These are phyloP conservation scores for Rhodamnia rubescens DNA, from an alignment of 345 rosid genomes.

Conservation along the genomic window DNA sequence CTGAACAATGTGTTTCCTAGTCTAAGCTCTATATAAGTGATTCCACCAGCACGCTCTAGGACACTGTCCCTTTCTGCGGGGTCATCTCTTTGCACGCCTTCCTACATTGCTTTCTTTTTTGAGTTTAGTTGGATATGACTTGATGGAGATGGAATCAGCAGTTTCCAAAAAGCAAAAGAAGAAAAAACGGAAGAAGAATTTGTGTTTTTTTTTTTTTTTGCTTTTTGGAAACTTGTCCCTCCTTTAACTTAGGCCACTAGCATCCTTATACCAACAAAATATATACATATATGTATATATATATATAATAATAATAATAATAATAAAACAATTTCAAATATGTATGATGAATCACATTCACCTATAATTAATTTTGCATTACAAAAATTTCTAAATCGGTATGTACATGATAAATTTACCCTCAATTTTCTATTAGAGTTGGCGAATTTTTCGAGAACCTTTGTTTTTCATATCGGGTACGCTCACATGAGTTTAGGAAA, in stretches of 20 bases:
- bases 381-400: not conserved
- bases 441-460: no score
- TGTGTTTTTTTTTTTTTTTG: not conserved
- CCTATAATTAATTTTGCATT: not conserved
- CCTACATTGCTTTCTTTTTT: not conserved
- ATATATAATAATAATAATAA: no score
- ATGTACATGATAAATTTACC: not conserved
- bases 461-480: no score
- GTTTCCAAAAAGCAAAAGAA: not conserved
- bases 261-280: not conserved
- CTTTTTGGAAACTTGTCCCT: not conserved
- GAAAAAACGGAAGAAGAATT: not conserved
- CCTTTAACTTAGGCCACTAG: not conserved
- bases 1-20: not conserved
- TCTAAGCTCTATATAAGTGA: not conserved
- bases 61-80: not conserved
- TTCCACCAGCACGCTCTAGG: not conserved
- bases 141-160: not conserved
- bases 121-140: not conserved
- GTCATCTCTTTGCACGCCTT: not conserved
- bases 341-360: not conserved
- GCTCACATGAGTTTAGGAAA: no score
- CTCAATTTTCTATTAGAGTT: no score
- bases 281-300: no score
- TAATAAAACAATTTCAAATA: not conserved